phyloP scores from a whole-genome alignment of 257 asterid species.

The Petrea volubilis region DNA sequence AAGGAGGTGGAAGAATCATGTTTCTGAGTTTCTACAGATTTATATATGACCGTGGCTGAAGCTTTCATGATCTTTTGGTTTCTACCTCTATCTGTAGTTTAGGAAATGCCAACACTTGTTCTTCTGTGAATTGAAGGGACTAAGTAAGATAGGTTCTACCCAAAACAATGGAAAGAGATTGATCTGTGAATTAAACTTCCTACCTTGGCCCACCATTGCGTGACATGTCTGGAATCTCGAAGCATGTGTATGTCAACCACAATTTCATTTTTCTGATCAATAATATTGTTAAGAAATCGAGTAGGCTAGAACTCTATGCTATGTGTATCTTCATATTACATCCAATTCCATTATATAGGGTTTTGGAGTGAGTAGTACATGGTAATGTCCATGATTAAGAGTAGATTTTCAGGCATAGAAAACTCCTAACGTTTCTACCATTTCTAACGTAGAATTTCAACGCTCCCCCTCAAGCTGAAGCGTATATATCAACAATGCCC shows the following conservation, averaged over 20 bases:
- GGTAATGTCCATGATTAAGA: too few relatives aligned
- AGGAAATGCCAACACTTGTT: not conserved
- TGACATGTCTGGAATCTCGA: not conserved
- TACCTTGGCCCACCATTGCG: not conserved
- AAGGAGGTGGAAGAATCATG: not conserved
- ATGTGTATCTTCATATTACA: too few relatives aligned
- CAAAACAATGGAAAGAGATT: not conserved
- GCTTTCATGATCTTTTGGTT: not conserved
- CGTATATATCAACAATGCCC: too few relatives aligned
- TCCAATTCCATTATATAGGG: too few relatives aligned
- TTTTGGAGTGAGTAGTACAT: too few relatives aligned
- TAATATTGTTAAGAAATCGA: too few relatives aligned
- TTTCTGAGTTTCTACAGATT: not conserved
- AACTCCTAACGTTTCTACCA: too few relatives aligned
- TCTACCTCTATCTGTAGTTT: not conserved
- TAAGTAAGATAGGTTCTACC: not conserved
- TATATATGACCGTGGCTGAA: not conserved
- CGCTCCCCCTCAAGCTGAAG: too few relatives aligned
- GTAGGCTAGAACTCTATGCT: too few relatives aligned
- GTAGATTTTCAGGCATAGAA: too few relatives aligned
- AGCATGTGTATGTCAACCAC: not conserved
- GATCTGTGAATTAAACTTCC: not conserved
- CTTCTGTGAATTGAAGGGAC: not conserved
- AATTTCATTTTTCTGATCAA: too few relatives aligned
- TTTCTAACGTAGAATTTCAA: too few relatives aligned